A percentile compares a stretch with the other conserved stretches of the same genome.
phyloP scores from a whole-genome alignment of 352 stramenopile genomes.

The Phytophthora ohioensis region DNA sequence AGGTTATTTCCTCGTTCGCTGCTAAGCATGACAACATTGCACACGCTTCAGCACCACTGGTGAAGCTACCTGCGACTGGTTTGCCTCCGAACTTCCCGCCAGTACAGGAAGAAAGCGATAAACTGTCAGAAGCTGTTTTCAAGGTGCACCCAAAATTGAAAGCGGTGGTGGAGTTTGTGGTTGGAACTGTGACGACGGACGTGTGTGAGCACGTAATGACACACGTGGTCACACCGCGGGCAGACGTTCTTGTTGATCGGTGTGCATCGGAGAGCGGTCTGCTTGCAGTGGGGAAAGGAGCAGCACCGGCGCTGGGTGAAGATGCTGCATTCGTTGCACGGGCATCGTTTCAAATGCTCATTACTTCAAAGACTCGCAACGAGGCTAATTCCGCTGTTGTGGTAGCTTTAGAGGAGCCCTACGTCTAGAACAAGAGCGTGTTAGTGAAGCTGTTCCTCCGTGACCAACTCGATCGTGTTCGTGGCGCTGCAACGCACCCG shows the following conservation, averaged over 20 bases:
- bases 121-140: constrained; percentile 62
- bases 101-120: constrained; percentile 40
- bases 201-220: constrained; percentile 65
- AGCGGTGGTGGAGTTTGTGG: constrained; percentile 68
- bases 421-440: constrained; percentile 41
- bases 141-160: constrained; percentile 70
- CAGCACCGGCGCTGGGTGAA: not conserved
- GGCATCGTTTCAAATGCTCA: constrained; percentile 48
- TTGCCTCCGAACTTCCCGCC: constrained; percentile 3
- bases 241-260: constrained; percentile 52
- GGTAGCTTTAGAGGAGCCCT: constrained; percentile 40
- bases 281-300: no score
- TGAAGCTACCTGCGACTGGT: constrained; percentile 4
- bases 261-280: constrained; percentile 45
- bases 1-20: constrained; percentile 14
- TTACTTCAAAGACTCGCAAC: constrained; percentile 42
- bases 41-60: not conserved
- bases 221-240: constrained; percentile 49
- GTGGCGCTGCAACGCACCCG: constrained; percentile 48
- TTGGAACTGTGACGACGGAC: constrained; percentile 66
- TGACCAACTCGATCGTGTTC: constrained; percentile 42
- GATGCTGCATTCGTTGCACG: constrained; percentile 19
- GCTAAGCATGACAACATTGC: no score
- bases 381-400: constrained; percentile 39
- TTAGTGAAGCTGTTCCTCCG: constrained; percentile 38